Percentiles rank a stretch among this genome's conserved stretches.
These are phyloP conservation scores for Conticribra weissflogii DNA, from an alignment of 108 stramenopile species.

Conservation along the genomic window DNA sequence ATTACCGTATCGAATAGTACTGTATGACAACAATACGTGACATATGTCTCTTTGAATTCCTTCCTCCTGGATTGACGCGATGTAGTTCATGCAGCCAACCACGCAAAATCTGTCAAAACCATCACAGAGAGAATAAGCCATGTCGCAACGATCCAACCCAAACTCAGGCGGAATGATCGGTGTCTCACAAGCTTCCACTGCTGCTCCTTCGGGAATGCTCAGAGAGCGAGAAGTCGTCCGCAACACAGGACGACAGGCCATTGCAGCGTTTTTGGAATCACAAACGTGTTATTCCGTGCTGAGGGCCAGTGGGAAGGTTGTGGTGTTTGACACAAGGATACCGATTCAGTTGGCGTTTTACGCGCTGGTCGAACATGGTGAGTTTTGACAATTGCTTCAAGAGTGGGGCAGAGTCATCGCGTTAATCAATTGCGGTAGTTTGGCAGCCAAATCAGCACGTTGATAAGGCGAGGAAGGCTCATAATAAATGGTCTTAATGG, in stretches of 20 bases:
- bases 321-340: slow-evolving; percentile 97
- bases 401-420: no score
- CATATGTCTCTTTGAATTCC: no score
- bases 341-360: slow-evolving; percentile 98
- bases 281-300: slow-evolving; percentile 82
- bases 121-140: no score
- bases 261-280: slow-evolving; percentile 71
- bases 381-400: slow-evolving; percentile 30
- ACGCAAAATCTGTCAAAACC: no score
- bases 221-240: slow-evolving; percentile 82
- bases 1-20: no score
- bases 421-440: no score
- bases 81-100: no score
- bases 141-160: no score
- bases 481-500: not conserved
- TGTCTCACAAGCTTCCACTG: not conserved
- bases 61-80: no score
- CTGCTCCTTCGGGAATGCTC: slow-evolving; percentile 43
- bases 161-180: no score
- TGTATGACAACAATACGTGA: no score
- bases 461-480: not conserved
- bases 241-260: slow-evolving; percentile 77
- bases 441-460: no score
- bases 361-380: slow-evolving; percentile 97
- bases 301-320: slow-evolving; percentile 87